Evolutionary conservation across 2,329 filamentous ascomycete genomes (phyloP).

Genomic region (Myriosclerotinia duriaeana): DNA sequence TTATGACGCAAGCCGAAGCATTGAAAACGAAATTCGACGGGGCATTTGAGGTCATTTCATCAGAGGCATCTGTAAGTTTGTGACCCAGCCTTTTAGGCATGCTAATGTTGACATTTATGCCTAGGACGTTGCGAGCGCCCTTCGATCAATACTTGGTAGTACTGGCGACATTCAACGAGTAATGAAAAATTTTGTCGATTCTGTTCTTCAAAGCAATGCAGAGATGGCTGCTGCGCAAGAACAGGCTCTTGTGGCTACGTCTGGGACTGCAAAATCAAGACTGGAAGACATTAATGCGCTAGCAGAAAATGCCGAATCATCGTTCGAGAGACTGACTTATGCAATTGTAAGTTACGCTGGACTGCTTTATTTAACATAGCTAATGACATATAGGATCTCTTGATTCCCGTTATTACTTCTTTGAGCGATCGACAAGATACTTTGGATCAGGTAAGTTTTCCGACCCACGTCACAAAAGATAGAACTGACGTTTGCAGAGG

Average conservation of each 20-base stretch:
- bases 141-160: conserved; percentile 22
- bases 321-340: conserved; percentile 26
- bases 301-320: conserved; percentile 31
- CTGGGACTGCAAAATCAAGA: conserved; percentile 28
- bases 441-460: conserved; percentile 31
- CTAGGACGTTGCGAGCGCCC: conserved; percentile 15
- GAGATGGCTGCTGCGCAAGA: conserved; percentile 38
- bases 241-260: conserved; percentile 33
- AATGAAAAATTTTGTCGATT: conserved; percentile 28
- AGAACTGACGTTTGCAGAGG: conserved; percentile 28
- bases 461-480: background rate
- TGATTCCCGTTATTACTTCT: conserved; percentile 31
- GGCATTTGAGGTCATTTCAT: conserved; percentile 33
- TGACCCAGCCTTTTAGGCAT: too few species aligned
- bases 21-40: conserved; percentile 32
- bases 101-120: background rate
- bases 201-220: conserved; percentile 31
- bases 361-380: conserved; percentile 16
- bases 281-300: conserved; percentile 32
- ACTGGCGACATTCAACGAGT: conserved; percentile 28
- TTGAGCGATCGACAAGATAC: conserved; percentile 32
- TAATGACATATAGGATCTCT: conserved; percentile 26
- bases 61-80: conserved; percentile 23
- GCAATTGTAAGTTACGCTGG: conserved; percentile 29
- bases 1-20: conserved; percentile 30